Percentiles rank a stretch among this genome's conserved stretches.
phyloP scores from a whole-genome alignment of 257 asterid species.

The Forsythia suspensa region DNA sequence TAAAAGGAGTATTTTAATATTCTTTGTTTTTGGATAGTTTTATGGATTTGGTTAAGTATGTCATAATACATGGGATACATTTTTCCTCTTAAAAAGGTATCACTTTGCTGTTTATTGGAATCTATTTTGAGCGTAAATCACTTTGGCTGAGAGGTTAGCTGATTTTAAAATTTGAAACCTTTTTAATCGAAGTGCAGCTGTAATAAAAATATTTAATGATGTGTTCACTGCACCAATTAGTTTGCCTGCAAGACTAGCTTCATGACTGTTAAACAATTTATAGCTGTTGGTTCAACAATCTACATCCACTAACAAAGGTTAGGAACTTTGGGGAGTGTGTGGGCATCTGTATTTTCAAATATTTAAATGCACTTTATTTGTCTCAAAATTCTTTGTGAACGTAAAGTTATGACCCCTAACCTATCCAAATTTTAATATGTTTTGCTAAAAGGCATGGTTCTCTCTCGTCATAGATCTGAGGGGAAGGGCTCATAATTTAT shows the following conservation, averaged over 20 bases:
- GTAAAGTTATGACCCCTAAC: neutral
- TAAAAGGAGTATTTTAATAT: slow-evolving; percentile 5
- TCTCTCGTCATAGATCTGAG: neutral
- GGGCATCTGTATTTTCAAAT: too few species aligned
- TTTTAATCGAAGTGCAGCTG: neutral
- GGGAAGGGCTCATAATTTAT: neutral
- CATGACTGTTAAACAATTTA: too few species aligned
- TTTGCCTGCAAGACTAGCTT: neutral
- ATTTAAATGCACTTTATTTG: neutral
- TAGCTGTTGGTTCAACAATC: neutral
- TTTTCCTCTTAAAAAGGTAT: neutral
- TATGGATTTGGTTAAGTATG: neutral
- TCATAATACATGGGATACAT: neutral
- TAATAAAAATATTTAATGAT: too few species aligned
- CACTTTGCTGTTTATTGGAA: neutral
- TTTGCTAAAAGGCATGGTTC: neutral
- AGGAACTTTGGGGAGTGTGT: too few species aligned
- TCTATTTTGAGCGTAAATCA: neutral
- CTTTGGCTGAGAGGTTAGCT: neutral
- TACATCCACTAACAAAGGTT: neutral
- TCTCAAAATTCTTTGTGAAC: neutral
- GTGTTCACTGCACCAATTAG: neutral
- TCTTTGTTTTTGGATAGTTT: neutral
- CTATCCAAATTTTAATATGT: neutral
- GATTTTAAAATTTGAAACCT: too few species aligned